Evolutionary conservation across 352 stramenopile genomes (phyloP), one percentile per base, ranked within the genome.

Genomic region (Discostella stelligera): DNA sequence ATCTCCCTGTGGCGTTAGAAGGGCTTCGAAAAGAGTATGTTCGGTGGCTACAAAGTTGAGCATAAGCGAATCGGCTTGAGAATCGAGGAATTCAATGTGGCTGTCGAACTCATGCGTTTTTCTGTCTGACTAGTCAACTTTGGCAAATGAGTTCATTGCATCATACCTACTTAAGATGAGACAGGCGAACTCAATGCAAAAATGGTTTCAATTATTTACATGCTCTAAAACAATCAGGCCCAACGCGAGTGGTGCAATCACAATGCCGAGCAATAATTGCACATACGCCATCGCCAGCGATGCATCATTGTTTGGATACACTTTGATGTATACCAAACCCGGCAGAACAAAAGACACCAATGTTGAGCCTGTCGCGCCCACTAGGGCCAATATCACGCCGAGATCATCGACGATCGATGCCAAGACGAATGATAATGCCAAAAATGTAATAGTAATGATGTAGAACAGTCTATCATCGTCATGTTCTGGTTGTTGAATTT

Each of bases 331-430:
- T 54, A 90, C 83, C 49, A 79, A 55, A 37, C 86, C 85, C 1
- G 89, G 89, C 13, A 94, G 69, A 48, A 93, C 75, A 61, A 91
- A 94, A 49, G 79, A 87, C 3, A 94, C 84, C 55, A 87, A 77
- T 30, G 85, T 91, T 2, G 81, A 90, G 7, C 83, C 86, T 8
- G 85, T 93, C 18, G 89, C 85, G 16, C 89, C 89, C 0, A 94
- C 84, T 46, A 92, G 39, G 59, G 81, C 74, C 0, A 91, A 65
- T 67, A 91, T 60, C 10, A 82, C 70, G 2, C 77, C 80, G 27
- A 91, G 70, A 72, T 85, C 77, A 50, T 83, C 54, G 6, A 90
- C 79, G 16, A 82, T 59, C 39, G 87, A 72, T 37, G 83, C 83
- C 44, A 87, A 78, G 7, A 64, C 52, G 65, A 83, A 86, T 39